Evolutionary conservation across 768 basidiomycete genomes (phyloP), one percentile per base, ranked within the genome.

Genomic region (Psilocybe azurescens): DNA sequence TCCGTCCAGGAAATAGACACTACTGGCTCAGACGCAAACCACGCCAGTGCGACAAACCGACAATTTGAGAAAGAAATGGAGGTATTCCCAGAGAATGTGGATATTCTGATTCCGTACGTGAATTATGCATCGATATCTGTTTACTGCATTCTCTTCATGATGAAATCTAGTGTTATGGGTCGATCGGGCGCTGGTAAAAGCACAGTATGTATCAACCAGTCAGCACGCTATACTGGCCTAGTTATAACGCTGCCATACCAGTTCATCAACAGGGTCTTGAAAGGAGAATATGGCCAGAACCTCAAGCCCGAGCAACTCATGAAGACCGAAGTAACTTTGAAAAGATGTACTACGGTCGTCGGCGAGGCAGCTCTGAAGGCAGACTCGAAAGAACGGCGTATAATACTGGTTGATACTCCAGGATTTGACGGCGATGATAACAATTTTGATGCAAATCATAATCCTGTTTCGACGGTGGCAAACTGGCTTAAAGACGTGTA

Each of bases 401-500:
- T 59, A 30, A 50, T 53, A 1, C 16, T 60, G 5, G 59, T 60
- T 3, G 59, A 60, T 29, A 53, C 59, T 30, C 59, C 59, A 4
- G 59, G 59, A 3, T 60, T 60, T 28, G 59, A 60, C 16, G 41
- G 51, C 29, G 38, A 9, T 14, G 14, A 32, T 52, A n/a, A n/a
- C 3, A 5, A 9, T 24, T 24, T 24, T 8, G 13, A 48, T 46
- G n/a, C 44, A 60, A 13, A 53, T 47, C 18, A 20, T 41, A 13
- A 8, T 53, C 10, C 52, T 54, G 32, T 16, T 20, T 8, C 10
- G 46, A 30, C 38, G 38, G 53, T 60, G 10, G 52, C 30, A 6
- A 41, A 54, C 6, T 60, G 59, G 59, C 39, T 60, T 2, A 32
- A 36, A 20, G 18, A n/a, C 44, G 30, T 38, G 59, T 60, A 10